Evolutionary conservation across 2,329 filamentous ascomycete genomes (phyloP).

Genomic region (Chrysoporthe deuterocubensis): DNA sequence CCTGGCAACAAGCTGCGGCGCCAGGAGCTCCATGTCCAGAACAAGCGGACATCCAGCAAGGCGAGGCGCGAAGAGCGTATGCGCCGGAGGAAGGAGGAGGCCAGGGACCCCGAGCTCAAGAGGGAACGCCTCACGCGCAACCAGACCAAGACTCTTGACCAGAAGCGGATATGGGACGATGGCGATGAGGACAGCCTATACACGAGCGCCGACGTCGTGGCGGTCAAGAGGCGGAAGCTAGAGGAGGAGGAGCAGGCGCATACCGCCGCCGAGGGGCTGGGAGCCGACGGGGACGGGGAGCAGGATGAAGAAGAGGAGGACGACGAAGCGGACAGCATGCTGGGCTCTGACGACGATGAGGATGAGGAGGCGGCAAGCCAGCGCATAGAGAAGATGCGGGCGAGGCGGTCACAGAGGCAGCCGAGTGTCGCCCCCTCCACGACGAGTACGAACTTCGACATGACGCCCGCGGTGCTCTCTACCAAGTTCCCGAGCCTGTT

Average conservation of each 20-base stretch:
- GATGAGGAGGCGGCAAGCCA: slow-evolving; percentile 47
- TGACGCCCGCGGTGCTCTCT: slow-evolving; percentile 63
- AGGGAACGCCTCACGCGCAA: slow-evolving; percentile 76
- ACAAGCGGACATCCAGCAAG: slow-evolving; percentile 77
- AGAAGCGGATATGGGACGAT: slow-evolving; percentile 89
- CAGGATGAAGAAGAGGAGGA: slow-evolving; percentile 54
- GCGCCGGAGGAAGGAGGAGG: slow-evolving; percentile 81
- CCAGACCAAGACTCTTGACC: slow-evolving; percentile 79
- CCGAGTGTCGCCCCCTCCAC: slow-evolving; percentile 60
- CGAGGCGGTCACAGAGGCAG: slow-evolving; percentile 51
- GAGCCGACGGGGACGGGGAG: slow-evolving; percentile 49
- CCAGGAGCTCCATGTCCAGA: slow-evolving; percentile 75
- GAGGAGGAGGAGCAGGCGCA: slow-evolving; percentile 51
- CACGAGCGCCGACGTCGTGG: slow-evolving; percentile 60
- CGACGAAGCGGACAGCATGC: slow-evolving; percentile 77
- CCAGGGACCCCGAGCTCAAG: slow-evolving; percentile 76
- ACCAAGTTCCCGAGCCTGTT: slow-evolving; percentile 68
- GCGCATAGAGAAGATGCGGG: slow-evolving; percentile 47
- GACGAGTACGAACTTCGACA: slow-evolving; percentile 66
- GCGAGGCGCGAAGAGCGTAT: slow-evolving; percentile 77
- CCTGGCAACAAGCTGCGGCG: slow-evolving; percentile 79
- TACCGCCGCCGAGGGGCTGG: slow-evolving; percentile 47
- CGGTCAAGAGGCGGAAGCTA: slow-evolving; percentile 60
- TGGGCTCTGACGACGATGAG: slow-evolving; percentile 66
- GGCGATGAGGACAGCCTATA: slow-evolving; percentile 63